Conservation (phyloP, 169 alveolate genomes). For the Amoebophrya sp. region DNA sequence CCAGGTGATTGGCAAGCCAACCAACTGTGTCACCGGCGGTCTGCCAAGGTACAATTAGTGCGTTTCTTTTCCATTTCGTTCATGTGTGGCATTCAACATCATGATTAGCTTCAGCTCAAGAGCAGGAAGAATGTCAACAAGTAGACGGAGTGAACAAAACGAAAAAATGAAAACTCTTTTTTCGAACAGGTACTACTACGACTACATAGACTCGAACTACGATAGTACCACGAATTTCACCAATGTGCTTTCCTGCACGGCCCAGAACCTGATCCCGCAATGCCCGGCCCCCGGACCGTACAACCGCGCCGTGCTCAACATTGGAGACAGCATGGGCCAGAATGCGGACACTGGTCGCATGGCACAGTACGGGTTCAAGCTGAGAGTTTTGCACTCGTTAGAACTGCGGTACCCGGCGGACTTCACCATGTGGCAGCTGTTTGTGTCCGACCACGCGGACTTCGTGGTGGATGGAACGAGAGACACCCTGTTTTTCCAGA, state of each 20-base stretch:
- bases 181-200: constrained; percentile 19
- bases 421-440: constrained; percentile 15
- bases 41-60: constrained; percentile 25
- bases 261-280: not conserved
- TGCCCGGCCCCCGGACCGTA: not conserved
- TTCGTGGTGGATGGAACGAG: not conserved
- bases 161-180: too few species aligned
- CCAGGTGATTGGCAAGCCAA: not conserved
- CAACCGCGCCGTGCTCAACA: constrained; percentile 12
- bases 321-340: not conserved
- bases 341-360: not conserved
- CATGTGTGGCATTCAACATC: too few species aligned
- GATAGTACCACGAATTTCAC: not conserved
- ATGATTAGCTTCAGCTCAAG: too few species aligned
- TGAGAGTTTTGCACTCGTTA: not conserved
- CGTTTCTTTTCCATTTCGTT: too few species aligned
- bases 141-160: too few species aligned
- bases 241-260: not conserved
- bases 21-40: not conserved
- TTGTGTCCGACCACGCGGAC: not conserved
- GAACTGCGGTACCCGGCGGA: not conserved
- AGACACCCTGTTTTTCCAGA: constrained; percentile 8
- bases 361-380: not conserved
- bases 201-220: not conserved
- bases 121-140: too few species aligned